Percentiles rank a stretch among this genome's conserved stretches.
phyloP scores from a whole-genome alignment of 2,329 filamentous ascomycete species.

The Pseudocercospora ulei region DNA sequence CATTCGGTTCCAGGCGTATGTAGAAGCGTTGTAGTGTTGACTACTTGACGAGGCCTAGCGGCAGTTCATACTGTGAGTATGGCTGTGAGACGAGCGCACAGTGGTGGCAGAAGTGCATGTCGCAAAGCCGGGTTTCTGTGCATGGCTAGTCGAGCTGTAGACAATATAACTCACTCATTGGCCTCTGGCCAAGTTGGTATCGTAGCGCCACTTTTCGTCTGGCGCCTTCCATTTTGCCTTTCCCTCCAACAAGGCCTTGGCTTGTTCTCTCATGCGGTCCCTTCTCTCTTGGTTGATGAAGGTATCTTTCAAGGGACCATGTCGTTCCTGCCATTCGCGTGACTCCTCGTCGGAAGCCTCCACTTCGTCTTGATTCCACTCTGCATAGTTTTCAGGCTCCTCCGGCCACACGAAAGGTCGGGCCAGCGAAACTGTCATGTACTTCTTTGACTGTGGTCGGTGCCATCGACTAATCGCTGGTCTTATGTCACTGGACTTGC shows the following conservation, averaged over 20 bases:
- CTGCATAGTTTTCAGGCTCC: conserved; percentile 51
- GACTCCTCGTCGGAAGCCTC: conserved; percentile 33
- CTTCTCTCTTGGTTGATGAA: conserved; percentile 38
- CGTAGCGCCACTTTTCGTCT: not conserved
- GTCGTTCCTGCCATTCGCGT: conserved; percentile 34
- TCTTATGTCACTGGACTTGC: conserved; percentile 30
- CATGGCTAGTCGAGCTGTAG: too few species aligned
- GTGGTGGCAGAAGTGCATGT: too few species aligned
- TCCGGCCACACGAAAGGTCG: conserved; percentile 83
- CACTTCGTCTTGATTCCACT: conserved; percentile 32
- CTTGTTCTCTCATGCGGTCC: conserved; percentile 49
- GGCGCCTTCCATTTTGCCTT: conserved; percentile 48
- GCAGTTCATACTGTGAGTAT: too few species aligned
- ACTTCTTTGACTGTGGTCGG: conserved; percentile 67
- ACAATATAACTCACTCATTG: too few species aligned
- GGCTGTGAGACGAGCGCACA: too few species aligned
- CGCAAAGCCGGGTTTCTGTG: too few species aligned
- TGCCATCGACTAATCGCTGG: conserved; percentile 46
- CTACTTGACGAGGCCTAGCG: too few species aligned
- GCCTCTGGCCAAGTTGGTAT: conserved; percentile 3
- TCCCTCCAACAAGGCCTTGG: conserved; percentile 52
- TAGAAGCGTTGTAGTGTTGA: too few species aligned
- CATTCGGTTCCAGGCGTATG: too few species aligned
- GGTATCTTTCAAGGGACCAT: conserved; percentile 32
- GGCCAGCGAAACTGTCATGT: conserved; percentile 86